Evolutionary conservation across 352 stramenopile genomes (phyloP), one percentile per base, ranked within the genome.

Genomic region (Phytopythium boreale): DNA sequence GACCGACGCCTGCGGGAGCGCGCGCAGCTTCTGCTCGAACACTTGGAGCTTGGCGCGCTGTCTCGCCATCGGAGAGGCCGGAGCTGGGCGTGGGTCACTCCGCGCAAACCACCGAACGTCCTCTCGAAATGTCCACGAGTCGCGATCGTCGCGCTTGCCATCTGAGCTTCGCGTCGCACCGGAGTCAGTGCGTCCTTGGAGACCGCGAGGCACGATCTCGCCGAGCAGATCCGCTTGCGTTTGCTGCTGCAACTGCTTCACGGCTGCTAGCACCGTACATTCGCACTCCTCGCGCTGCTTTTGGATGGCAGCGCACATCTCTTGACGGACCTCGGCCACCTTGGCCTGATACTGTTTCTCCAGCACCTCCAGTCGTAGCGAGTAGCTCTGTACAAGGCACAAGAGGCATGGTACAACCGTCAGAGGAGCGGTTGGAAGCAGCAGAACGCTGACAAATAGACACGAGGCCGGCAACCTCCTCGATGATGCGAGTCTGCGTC

Each of bases 311-410:
- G 41, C 29, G 8, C 77, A 69, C 75, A 83, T 79, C 47, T 87
- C 78, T 11, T 74, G 69, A 61, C 79, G 69, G 46, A 89, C 82
- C 58, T 87, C 78, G 1, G 69, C 70, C 29, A 86, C 75, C 68
- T 82, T 82, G 37, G 70, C 79, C 7, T 77, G 62, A 41, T 88
- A 84, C 59, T 88, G 78, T 41, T 88, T 79, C 61, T 88, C 77
- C 52, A 91, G 84, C 15, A 88, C 62, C 46, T 88, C 72, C 17
- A 91, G 66, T 2, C 75, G 82, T 27, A 88, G 69, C 0, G 75
- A 43, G 52, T 80, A 89, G 63, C 73, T 82, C 78, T 90, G 37
- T 4, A 34, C 11, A 37, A 5, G 49, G 4, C 24, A 31, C 11
- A 29, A 52, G n/a, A 15, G 4, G 46, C 46, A 27, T 52, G 9